A percentile compares a stretch with the other conserved stretches of the same genome.
phyloP scores from a whole-genome alignment of 768 basidiomycete species.

The Pisolithus marmoratus region DNA sequence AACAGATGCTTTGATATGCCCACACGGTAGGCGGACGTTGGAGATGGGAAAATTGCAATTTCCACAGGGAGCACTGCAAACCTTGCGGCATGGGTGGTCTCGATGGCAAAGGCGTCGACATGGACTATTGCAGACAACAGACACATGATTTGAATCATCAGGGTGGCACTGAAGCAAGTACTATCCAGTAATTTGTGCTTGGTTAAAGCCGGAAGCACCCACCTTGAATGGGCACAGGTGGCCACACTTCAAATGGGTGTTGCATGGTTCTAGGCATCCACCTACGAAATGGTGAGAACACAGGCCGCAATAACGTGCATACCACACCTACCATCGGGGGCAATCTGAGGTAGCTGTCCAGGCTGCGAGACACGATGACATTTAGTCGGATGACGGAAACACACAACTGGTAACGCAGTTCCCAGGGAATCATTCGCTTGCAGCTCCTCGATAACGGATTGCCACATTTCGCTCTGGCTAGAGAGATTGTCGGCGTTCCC shows the following conservation, averaged over 20 bases:
- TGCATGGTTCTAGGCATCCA: constrained; percentile 58
- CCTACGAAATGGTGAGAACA: constrained; percentile 30
- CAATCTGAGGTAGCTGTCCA: constrained; percentile 41
- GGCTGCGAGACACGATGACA: constrained; percentile 41
- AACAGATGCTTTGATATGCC: constrained; percentile 40
- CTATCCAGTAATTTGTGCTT: background rate
- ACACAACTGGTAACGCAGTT: constrained; percentile 48
- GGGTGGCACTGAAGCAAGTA: constrained; percentile 49
- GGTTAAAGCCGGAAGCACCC: constrained; percentile 1
- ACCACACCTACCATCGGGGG: constrained; percentile 48
- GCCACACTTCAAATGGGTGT: constrained; percentile 49
- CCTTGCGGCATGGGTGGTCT: constrained; percentile 51
- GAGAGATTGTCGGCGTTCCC: constrained; percentile 59
- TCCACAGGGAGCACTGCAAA: constrained; percentile 50
- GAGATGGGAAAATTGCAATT: constrained; percentile 43
- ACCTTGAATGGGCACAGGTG: constrained; percentile 63
- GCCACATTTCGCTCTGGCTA: constrained; percentile 53
- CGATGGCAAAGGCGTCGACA: constrained; percentile 50
- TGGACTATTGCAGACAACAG: constrained; percentile 39
- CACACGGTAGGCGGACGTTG: constrained; percentile 51
- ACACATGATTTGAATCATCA: constrained; percentile 50
- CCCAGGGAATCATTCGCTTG: constrained; percentile 44
- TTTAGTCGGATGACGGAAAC: constrained; percentile 47
- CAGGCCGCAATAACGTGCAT: background rate
- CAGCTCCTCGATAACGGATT: constrained; percentile 50